Conservation (phyloP, 2,329 filamentous ascomycete species). For the Cladophialophora chaetospira region DNA sequence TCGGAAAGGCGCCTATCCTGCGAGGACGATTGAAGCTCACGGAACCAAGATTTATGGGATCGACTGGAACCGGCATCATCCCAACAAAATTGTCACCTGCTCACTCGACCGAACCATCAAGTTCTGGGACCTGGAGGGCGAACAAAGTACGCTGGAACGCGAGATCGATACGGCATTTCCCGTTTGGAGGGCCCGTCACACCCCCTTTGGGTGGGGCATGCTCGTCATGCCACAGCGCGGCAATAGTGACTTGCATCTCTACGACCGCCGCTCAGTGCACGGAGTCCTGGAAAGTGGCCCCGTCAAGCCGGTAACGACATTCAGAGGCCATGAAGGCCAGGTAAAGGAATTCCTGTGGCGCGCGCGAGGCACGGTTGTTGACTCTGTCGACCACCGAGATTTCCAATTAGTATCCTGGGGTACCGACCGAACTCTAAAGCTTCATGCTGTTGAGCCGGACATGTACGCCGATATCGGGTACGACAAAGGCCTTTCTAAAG, state of each 20-base stretch:
- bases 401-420: constrained; percentile 95
- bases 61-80: constrained; percentile 83
- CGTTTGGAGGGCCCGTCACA: constrained; percentile 87
- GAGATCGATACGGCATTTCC: constrained; percentile 82
- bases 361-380: constrained; percentile 67
- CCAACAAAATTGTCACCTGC: constrained; percentile 77
- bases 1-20: constrained; percentile 72
- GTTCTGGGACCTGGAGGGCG: constrained; percentile 78
- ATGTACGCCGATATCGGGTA: constrained; percentile 71
- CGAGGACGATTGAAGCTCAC: constrained; percentile 84
- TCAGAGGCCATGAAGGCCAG: constrained; percentile 60
- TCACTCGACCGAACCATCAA: constrained; percentile 91
- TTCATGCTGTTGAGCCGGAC: constrained; percentile 71
- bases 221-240: constrained; percentile 91
- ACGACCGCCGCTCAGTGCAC: constrained; percentile 59
- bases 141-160: constrained; percentile 68
- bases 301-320: constrained; percentile 52
- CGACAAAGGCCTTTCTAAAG: constrained; percentile 66
- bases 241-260: constrained; percentile 81
- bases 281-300: constrained; percentile 37
- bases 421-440: constrained; percentile 76
- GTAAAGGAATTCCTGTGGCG: constrained; percentile 94
- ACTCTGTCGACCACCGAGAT: constrained; percentile 77
- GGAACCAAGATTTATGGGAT: constrained; percentile 92
- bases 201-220: constrained; percentile 82